Evolutionary conservation across 2,329 filamentous ascomycete genomes (phyloP).

Genomic region (Penicillium sp.): DNA sequence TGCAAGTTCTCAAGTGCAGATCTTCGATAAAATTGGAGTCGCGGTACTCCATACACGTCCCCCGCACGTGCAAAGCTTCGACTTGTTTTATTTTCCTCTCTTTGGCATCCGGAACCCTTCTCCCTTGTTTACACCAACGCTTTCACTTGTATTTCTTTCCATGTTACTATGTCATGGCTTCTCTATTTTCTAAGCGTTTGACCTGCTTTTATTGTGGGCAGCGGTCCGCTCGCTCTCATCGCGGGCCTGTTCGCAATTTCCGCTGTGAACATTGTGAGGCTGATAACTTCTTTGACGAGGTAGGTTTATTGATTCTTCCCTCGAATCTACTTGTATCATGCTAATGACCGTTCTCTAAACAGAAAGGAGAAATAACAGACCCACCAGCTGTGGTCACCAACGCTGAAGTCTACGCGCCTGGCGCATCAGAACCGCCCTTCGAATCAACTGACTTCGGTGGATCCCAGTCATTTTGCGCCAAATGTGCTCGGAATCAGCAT

Average conservation of each 20-base stretch:
- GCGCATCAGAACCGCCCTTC: slow-evolving; percentile 49
- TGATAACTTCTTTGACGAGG: slow-evolving; percentile 85
- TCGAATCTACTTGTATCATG: slow-evolving; percentile 10
- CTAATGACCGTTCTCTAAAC: slow-evolving; percentile 13
- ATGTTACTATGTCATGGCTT: slow-evolving; percentile 38
- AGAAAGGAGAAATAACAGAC: slow-evolving; percentile 89
- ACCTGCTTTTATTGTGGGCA: slow-evolving; percentile 83
- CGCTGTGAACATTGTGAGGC: slow-evolving; percentile 77
- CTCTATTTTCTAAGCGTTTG: slow-evolving; percentile 50
- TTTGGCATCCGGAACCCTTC: slow-evolving; percentile 1
- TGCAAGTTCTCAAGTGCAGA: neutral
- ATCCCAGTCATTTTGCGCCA: slow-evolving; percentile 64
- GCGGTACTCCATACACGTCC: slow-evolving; percentile 21
- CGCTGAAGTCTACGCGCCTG: slow-evolving; percentile 34
- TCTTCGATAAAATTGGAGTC: slow-evolving; percentile 11
- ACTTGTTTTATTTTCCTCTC: slow-evolving; percentile 18
- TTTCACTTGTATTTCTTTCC: slow-evolving; percentile 2
- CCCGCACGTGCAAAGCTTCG: slow-evolving; percentile 14
- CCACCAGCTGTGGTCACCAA: slow-evolving; percentile 66
- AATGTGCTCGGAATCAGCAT: slow-evolving; percentile 85
- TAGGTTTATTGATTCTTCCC: slow-evolving; percentile 43
- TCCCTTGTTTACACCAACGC: slow-evolving; percentile 14
- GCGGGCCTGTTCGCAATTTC: slow-evolving; percentile 64
- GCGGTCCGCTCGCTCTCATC: slow-evolving; percentile 61
- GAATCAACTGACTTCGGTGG: slow-evolving; percentile 34